These are phyloP conservation scores for Psophocarpus tetragonolobus DNA, from an alignment of 306 rosid species.

Conservation along the genomic window DNA sequence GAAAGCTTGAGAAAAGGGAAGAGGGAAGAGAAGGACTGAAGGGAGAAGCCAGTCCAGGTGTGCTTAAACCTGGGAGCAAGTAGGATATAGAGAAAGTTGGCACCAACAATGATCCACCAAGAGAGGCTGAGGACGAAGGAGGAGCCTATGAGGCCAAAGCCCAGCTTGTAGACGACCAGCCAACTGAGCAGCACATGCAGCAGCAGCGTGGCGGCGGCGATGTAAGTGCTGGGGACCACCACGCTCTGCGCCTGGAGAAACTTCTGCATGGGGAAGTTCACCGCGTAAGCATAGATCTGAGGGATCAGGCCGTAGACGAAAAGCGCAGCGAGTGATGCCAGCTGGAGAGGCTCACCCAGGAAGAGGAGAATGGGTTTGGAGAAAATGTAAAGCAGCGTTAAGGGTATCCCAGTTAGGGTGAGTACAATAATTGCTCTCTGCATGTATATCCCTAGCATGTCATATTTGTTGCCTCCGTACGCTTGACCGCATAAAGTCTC, in stretches of 20 bases:
- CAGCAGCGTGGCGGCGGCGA: constrained; percentile 50
- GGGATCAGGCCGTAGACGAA: constrained; percentile 79
- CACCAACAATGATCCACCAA: constrained; percentile 77
- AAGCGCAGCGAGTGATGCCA: constrained; percentile 55
- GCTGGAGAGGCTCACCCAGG: constrained; percentile 37
- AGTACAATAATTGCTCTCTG: constrained; percentile 60
- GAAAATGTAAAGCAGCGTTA: constrained; percentile 47
- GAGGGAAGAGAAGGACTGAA: constrained; percentile 55
- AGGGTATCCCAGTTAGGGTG: constrained; percentile 50
- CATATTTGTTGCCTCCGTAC: constrained; percentile 60
- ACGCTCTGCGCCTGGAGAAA: constrained; percentile 78
- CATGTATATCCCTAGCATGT: constrained; percentile 69
- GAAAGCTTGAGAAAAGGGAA: constrained; percentile 57
- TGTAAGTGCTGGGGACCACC: constrained; percentile 62
- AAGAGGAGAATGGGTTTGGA: constrained; percentile 49
- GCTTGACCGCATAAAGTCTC: constrained; percentile 87
- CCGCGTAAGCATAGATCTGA: constrained; percentile 71
- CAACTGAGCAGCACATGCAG: constrained; percentile 55
- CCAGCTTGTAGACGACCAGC: constrained; percentile 51
- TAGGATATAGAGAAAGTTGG: constrained; percentile 53
- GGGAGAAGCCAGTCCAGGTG: constrained; percentile 61
- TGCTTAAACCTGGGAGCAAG: constrained; percentile 27
- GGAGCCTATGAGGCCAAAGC: constrained; percentile 59
- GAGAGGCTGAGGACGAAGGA: constrained; percentile 64
- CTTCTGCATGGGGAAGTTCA: constrained; percentile 81